Base-by-base conservation (phyloP, 2,329 filamentous ascomycete genomes). In the Fusarium guadeloupense region DNA sequence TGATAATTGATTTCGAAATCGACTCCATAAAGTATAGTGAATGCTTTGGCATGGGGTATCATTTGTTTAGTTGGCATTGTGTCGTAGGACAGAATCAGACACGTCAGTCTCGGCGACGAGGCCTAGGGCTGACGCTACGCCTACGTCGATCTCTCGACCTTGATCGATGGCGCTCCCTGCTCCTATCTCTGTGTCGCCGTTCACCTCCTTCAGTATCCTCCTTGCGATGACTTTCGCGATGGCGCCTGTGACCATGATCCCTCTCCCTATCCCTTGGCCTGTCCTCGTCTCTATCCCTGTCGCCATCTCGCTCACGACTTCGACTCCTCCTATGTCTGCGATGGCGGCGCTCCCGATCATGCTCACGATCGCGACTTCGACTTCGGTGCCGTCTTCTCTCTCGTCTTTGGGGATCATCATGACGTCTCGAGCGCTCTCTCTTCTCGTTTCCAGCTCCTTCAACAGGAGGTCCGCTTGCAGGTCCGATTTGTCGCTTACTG, bases 351-450 rank as follows among this genome's bases (percentile, higher is more conserved):
- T 72, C 70, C 4, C 71, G 67, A 28, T 72, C 55, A 54, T 69
- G 47, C 19, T 56, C 72, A 21, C 63, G 72, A 63, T 69, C 76
- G 38, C 66, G 71, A 39, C 78, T 78, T 40, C 74, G 70, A 50
- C 75, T 80, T 44, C 77, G 72, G 19, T 75, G 72, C 9, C 75
- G 71, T 14, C 71, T 64, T 21, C 71, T 69, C 26, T 77, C 74
- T 17, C 69, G 64, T 25, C 68, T 68, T 4, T 75, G 72, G 0
- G 64, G 56, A 34, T 75, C 69, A 4, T 71, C 68, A 31, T 75
- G 73, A 4, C 75, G 69, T 7, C 69, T 66, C 34, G 73, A 69
- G 30, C 67, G 67, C 6, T 76, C 72, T 30, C 64, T 63, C 40
- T 66, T 68, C 45, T 63, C 45, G 10, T 74, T 70, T 34, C 62